Evolutionary conservation across 2,329 filamentous ascomycete species (phyloP).

Genomic region (Penicillium sp.): DNA sequence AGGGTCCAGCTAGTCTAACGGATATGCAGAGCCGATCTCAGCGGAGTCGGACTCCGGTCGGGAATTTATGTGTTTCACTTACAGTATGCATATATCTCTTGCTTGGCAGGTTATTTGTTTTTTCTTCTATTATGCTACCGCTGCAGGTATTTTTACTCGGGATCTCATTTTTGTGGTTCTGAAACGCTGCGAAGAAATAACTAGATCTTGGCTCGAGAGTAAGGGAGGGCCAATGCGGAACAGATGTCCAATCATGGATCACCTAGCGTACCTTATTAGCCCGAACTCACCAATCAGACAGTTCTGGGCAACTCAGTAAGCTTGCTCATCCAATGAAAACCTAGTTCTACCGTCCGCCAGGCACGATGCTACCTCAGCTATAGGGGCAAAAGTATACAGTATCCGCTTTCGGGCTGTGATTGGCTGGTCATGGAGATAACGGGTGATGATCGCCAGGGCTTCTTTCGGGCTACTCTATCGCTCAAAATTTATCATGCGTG

Average conservation of each 20-base stretch:
- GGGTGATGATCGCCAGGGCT: conserved; percentile 23
- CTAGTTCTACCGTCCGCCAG: neutral
- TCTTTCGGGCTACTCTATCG: neutral
- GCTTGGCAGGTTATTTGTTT: neutral
- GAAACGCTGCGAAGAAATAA: neutral
- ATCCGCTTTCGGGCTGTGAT: conserved; percentile 8
- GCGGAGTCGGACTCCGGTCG: conserved; percentile 11
- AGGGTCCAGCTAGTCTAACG: conserved; percentile 6
- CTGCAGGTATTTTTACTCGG: neutral
- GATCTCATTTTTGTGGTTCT: neutral
- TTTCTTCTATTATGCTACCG: neutral
- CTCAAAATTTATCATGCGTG: neutral
- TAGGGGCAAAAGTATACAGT: conserved; percentile 9
- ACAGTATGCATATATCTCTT: neutral
- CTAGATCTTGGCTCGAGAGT: neutral
- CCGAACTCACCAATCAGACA: neutral
- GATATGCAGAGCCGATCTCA: conserved; percentile 7
- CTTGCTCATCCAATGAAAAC: conserved; percentile 11
- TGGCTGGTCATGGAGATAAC: conserved; percentile 19
- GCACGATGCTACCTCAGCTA: conserved; percentile 21
- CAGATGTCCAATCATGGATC: neutral
- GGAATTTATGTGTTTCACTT: neutral
- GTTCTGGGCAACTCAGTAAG: neutral
- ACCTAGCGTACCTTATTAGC: neutral
- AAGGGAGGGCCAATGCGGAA: neutral